Evolutionary conservation across 2,329 filamentous ascomycete species (phyloP).

Genomic region (Allantophomopsis lycopodina): DNA sequence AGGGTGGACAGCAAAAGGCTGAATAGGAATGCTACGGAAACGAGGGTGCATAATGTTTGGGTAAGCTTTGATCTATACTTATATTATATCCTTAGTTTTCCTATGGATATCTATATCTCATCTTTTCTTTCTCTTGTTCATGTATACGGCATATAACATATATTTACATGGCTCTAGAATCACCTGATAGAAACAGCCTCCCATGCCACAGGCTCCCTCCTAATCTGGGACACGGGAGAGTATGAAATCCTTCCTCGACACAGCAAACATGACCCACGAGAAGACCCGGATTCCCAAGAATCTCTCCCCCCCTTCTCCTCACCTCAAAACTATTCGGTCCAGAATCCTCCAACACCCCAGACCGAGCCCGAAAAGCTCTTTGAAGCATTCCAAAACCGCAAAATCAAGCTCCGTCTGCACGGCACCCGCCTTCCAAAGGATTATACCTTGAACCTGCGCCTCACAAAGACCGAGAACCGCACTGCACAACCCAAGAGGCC

Average conservation of each 20-base stretch:
- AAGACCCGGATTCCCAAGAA: constrained; percentile 23
- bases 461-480: constrained; percentile 29
- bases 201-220: constrained; percentile 36
- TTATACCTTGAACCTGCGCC: constrained; percentile 39
- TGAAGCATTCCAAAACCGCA: constrained; percentile 35
- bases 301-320: constrained; percentile 12
- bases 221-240: constrained; percentile 50
- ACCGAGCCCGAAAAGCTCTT: constrained; percentile 33
- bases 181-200: constrained; percentile 47
- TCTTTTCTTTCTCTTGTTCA: background rate
- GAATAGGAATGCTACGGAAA: constrained; percentile 48
- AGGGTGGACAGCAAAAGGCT: constrained; percentile 38
- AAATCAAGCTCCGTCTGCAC: constrained; percentile 40
- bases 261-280: constrained; percentile 18
- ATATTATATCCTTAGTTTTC: background rate
- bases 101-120: background rate
- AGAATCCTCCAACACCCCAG: background rate
- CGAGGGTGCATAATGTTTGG: constrained; percentile 45
- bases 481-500: constrained; percentile 14
- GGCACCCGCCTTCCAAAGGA: constrained; percentile 35
- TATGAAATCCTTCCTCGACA: constrained; percentile 36
- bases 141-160: background rate
- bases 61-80: constrained; percentile 18
- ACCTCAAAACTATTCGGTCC: constrained; percentile 7
- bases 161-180: constrained; percentile 26